Base-by-base conservation (phyloP, 2,329 filamentous ascomycete genomes). In the Verticillium nubilum region DNA sequence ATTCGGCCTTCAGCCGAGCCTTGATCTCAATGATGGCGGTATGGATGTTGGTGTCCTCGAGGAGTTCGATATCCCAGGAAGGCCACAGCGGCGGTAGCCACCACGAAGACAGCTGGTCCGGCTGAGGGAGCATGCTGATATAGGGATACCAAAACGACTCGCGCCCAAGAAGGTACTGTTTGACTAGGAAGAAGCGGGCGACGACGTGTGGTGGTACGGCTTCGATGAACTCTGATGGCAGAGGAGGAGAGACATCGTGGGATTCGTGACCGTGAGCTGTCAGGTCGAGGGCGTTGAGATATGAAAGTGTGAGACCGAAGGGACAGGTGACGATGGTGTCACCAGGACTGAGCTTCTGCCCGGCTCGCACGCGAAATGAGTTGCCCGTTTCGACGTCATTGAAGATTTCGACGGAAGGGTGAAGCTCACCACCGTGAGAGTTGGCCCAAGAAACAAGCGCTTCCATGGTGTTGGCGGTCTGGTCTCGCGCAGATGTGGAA, bases 101-200 rank as follows among this genome's bases (percentile, higher is more conserved):
- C 76, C 89, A 81, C 1, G 72, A 68, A 5, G 73, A 67, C 4
- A 73, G 66, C 2, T 85, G 74, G 10, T 80, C 78, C 0, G 87
- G 86, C 61, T 85, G 83, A 1, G 89, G 88, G 0, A 92, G 77
- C 0, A 83, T 82, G 10, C 74, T 73, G 63, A 92, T 83, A 71
- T 92, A 92, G 1, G 86, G 81, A 69, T 76, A 79, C 89, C 89
- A 92, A 64, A 83, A 85, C 0, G 88, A 89, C 2, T 78, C 67
- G 2, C 72, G 59, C 1, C 82, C 83, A 2, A 80, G 72, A 31
- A 91, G 76, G 67, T 85, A 86, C 69, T 92, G 85, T 62, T 87
- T 84, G 68, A 90, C 79, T 5, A 92, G 78, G 63, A 90, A 88
- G 72, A 91, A 88, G 4, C 87, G 81, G 9, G 85, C 81, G 55